These are phyloP conservation scores for Annulohypoxylon truncatum DNA, from an alignment of 2,329 filamentous ascomycete genomes.

Conservation along the genomic window DNA sequence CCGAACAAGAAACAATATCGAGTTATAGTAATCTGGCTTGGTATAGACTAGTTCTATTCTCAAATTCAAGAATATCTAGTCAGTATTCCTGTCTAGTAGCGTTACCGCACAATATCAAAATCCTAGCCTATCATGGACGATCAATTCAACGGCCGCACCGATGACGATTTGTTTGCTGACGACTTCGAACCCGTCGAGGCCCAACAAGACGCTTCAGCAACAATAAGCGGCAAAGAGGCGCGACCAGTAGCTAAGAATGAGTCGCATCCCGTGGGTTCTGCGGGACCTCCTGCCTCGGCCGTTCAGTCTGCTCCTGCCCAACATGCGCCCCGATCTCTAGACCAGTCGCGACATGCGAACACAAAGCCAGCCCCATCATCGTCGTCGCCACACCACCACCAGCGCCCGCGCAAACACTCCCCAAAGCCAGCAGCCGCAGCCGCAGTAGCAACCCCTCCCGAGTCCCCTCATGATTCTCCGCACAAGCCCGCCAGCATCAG, in stretches of 20 bases:
- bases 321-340: slow-evolving; percentile 45
- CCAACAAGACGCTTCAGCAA: slow-evolving; percentile 30
- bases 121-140: slow-evolving; percentile 62
- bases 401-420: slow-evolving; percentile 42
- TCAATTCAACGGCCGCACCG: slow-evolving; percentile 70
- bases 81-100: not conserved
- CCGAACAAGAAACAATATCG: not conserved
- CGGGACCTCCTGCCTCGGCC: slow-evolving; percentile 18
- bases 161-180: slow-evolving; percentile 72
- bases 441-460: slow-evolving; percentile 7
- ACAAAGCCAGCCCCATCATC: slow-evolving; percentile 28
- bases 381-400: slow-evolving; percentile 30
- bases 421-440: slow-evolving; percentile 27
- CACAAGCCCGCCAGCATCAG: not conserved
- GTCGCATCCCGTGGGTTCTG: slow-evolving; percentile 26
- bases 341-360: slow-evolving; percentile 51
- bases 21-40: not conserved
- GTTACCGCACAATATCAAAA: not conserved
- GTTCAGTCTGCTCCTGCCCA: slow-evolving; percentile 24
- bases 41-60: not conserved
- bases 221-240: slow-evolving; percentile 6
- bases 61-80: not conserved
- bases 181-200: slow-evolving; percentile 67
- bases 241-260: slow-evolving; percentile 20
- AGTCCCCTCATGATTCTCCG: slow-evolving; percentile 15